phyloP scores from a whole-genome alignment of 768 basidiomycete species.

The Pluteus cervinus region DNA sequence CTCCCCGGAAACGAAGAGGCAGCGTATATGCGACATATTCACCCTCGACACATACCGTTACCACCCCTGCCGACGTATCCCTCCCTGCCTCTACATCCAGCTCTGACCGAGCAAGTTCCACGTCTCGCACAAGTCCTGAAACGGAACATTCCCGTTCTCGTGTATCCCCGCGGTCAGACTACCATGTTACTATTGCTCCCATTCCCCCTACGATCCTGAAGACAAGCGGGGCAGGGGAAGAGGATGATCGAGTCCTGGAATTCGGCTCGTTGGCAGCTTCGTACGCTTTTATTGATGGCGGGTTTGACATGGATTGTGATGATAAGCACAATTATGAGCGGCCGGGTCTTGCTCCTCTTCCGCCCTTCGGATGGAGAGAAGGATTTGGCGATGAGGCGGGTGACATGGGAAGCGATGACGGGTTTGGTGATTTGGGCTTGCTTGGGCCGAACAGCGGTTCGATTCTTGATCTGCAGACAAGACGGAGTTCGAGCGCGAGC shows the following conservation, averaged over 20 bases:
- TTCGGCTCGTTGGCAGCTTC: too few species aligned
- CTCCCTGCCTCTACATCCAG: constrained; percentile 12
- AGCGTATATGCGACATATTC: too few species aligned
- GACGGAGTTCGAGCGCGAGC: background rate
- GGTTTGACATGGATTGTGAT: too few species aligned
- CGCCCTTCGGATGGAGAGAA: constrained; percentile 43
- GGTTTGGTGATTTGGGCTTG: constrained; percentile 17
- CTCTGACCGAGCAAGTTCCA: constrained; percentile 15
- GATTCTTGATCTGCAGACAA: constrained; percentile 9
- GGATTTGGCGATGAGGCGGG: constrained; percentile 41
- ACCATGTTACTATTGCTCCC: constrained; percentile 41
- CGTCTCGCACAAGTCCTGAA: constrained; percentile 14
- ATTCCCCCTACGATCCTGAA: constrained; percentile 78
- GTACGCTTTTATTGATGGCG: too few species aligned
- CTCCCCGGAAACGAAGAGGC: too few species aligned
- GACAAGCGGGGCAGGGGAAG: constrained; percentile 51
- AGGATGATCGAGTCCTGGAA: too few species aligned
- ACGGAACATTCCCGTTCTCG: background rate
- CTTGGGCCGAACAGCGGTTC: constrained; percentile 5
- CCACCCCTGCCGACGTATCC: constrained; percentile 11
- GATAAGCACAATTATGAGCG: too few species aligned
- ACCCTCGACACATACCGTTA: constrained; percentile 21
- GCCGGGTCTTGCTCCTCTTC: too few species aligned
- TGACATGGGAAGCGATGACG: constrained; percentile 25
- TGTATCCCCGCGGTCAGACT: constrained; percentile 9